Conservation (phyloP, 208 protist species). For the Leishmania amazonensis region DNA sequence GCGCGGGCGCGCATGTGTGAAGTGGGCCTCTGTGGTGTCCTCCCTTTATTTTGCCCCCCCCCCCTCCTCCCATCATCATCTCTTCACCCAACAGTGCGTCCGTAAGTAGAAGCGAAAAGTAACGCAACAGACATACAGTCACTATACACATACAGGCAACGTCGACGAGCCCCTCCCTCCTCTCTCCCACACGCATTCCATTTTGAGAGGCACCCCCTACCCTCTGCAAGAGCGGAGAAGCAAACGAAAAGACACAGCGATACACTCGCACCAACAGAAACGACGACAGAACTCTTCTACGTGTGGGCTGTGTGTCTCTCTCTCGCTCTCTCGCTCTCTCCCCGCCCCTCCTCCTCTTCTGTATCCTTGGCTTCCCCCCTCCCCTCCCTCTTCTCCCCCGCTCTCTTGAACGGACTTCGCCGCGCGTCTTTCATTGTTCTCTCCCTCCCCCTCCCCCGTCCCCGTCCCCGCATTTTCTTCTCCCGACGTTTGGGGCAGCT, state of each 20-base stretch:
- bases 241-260: not conserved
- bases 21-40: not conserved
- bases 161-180: not conserved
- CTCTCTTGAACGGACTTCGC: not conserved
- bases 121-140: not conserved
- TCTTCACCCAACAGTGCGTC: not conserved
- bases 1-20: not conserved
- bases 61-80: not conserved
- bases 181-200: not conserved
- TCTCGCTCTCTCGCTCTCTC: conserved; percentile 1
- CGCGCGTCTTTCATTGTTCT: not conserved
- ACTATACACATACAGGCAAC: not conserved
- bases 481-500: not conserved
- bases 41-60: too few species aligned
- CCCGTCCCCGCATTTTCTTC: not conserved
- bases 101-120: not conserved
- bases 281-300: not conserved
- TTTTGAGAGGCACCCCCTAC: not conserved
- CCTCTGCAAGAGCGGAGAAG: not conserved
- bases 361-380: not conserved
- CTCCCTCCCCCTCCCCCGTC: not conserved
- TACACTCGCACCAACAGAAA: not conserved
- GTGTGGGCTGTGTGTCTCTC: not conserved
- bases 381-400: not conserved
- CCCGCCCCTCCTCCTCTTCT: conserved; percentile 2